Evolutionary conservation across 805 yeast species (phyloP).

Genomic region (Monosporozyma siamensis): DNA sequence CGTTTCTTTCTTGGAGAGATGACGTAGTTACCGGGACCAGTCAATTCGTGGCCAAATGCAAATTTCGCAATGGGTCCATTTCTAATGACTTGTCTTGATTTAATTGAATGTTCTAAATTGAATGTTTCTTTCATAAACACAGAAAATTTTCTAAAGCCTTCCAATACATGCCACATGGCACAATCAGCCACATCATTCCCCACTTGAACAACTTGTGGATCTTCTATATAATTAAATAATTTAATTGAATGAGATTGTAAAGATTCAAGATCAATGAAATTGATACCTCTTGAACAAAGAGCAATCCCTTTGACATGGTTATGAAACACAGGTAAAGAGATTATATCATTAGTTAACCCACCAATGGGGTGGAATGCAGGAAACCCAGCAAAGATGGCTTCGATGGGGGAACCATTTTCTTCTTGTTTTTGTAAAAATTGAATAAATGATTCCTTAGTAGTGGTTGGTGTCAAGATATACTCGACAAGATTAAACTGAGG

Average conservation of each 20-base stretch:
- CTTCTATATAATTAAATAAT: constrained; percentile 38
- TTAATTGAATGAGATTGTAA: constrained; percentile 34
- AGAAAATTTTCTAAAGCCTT: constrained; percentile 44
- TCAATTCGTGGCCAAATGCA: constrained; percentile 33
- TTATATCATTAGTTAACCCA: constrained; percentile 38
- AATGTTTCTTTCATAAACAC: constrained; percentile 29
- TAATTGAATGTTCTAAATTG: constrained; percentile 33
- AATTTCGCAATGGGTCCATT: constrained; percentile 11
- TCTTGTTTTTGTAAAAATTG: constrained; percentile 9
- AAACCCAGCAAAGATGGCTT: constrained; percentile 54
- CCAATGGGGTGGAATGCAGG: constrained; percentile 44
- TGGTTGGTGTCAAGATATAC: constrained; percentile 5
- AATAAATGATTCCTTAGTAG: constrained; percentile 12
- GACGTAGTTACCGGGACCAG: constrained; percentile 28
- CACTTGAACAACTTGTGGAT: constrained; percentile 31
- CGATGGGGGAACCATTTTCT: constrained; percentile 12
- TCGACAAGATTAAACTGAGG: constrained; percentile 11
- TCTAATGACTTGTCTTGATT: constrained; percentile 30
- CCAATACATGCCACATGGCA: constrained; percentile 46
- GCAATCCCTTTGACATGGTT: constrained; percentile 38
- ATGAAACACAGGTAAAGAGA: constrained; percentile 29
- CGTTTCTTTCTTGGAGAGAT: constrained; percentile 42
- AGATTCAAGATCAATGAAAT: constrained; percentile 37
- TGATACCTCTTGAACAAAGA: constrained; percentile 51
- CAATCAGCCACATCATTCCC: constrained; percentile 60